Evolutionary conservation across 1,284 basidiomycete genomes (phyloP).

Genomic region (Porodaedalea pini): DNA sequence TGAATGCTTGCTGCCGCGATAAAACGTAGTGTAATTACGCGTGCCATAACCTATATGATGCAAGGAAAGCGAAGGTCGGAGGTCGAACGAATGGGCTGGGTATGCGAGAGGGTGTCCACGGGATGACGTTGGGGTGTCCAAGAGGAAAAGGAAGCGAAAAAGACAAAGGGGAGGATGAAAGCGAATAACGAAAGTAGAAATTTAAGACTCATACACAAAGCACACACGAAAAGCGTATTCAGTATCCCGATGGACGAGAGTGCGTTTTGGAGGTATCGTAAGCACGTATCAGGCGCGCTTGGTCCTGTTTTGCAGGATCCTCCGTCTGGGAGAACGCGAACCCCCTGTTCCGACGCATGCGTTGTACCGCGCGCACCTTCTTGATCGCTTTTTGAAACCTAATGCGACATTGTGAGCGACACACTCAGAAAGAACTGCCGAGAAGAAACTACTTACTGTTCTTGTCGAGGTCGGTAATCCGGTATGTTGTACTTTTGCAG

Average conservation of each 20-base stretch:
- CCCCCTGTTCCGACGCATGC: slow-evolving; percentile 89
- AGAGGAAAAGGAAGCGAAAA: not conserved
- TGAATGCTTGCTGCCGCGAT: not conserved
- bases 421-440: slow-evolving; percentile 12
- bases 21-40: not conserved
- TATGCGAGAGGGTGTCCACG: not conserved
- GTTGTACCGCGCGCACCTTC: slow-evolving; percentile 93
- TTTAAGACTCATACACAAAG: not conserved
- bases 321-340: slow-evolving; percentile 98
- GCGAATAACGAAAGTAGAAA: not conserved
- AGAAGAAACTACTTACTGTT: slow-evolving; percentile 64
- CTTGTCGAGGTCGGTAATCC: slow-evolving; percentile 95
- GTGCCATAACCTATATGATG: not conserved
- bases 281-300: slow-evolving; percentile 81
- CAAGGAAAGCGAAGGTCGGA: not conserved
- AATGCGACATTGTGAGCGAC: slow-evolving; percentile 12
- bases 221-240: slow-evolving; percentile 21
- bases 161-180: not conserved
- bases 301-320: slow-evolving; percentile 76
- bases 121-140: not conserved
- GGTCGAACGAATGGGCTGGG: not conserved
- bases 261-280: slow-evolving; percentile 83
- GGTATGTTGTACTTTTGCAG: slow-evolving; percentile 96
- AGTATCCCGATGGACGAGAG: slow-evolving; percentile 71
- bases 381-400: slow-evolving; percentile 98